Percentiles rank a stretch among this genome's conserved stretches.
Evolutionary conservation across 768 basidiomycete species (phyloP).

Genomic region (Albatrellus ellisii): DNA sequence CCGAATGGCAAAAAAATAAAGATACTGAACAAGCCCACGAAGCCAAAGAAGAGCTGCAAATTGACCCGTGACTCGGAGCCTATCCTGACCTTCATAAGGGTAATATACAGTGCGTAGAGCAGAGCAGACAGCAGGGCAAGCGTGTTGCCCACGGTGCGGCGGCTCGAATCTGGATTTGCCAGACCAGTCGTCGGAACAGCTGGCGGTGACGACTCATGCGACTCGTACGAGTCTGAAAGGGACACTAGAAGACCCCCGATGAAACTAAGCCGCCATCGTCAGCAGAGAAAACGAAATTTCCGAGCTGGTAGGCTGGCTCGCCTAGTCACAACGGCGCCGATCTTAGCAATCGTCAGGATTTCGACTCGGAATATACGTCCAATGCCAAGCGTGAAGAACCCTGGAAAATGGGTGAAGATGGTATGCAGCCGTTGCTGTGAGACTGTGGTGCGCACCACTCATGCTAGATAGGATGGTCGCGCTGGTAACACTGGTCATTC

Average conservation of each 20-base stretch:
- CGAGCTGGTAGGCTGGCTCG: conserved; percentile 20
- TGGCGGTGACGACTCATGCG: no score
- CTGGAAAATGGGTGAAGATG: conserved; percentile 25
- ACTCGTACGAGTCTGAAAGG: conserved; percentile 66
- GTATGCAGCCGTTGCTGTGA: no score
- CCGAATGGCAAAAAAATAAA: conserved; percentile 65
- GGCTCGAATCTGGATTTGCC: conserved; percentile 14
- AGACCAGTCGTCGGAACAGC: conserved; percentile 2
- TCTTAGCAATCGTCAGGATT: conserved; percentile 54
- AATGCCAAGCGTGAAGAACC: conserved; percentile 85
- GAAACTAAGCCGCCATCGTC: conserved; percentile 43
- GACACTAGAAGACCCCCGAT: conserved; percentile 82
- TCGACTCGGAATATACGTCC: conserved; percentile 81
- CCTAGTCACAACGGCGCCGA: conserved; percentile 72
- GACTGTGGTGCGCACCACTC: conserved; percentile 61
- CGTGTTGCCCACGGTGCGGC: conserved; percentile 50
- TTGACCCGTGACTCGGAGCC: conserved; percentile 71
- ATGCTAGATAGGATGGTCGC: conserved; percentile 81
- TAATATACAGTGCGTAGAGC: conserved; percentile 82
- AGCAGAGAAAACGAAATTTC: not conserved
- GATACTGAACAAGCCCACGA: conserved; percentile 82
- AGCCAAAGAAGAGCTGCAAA: conserved; percentile 94
- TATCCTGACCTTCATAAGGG: conserved; percentile 80
- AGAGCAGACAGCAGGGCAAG: conserved; percentile 80
- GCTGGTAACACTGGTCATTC: conserved; percentile 88